These are phyloP conservation scores for Schoenoplectus tabernaemontani DNA, from an alignment of 202 grass and related monocot genomes.

Conservation along the genomic window DNA sequence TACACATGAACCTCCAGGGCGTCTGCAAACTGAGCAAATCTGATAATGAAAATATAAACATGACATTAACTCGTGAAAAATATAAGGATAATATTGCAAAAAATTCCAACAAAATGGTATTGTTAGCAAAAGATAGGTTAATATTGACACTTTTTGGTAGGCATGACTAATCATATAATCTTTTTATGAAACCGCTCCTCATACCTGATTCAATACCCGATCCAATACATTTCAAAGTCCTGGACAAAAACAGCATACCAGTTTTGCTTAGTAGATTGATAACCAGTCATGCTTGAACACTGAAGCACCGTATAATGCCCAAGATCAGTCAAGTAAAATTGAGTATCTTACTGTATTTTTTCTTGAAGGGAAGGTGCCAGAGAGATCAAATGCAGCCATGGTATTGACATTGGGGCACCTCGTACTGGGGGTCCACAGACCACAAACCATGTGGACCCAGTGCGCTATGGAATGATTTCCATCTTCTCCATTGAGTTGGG, in stretches of 20 bases:
- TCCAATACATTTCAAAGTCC: not conserved
- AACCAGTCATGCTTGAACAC: not conserved
- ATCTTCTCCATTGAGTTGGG: not conserved
- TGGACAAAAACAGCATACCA: not conserved
- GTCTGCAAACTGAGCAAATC: constrained; percentile 74
- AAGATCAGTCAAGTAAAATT: too few relatives aligned
- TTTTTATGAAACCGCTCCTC: not conserved
- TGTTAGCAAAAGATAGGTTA: not conserved
- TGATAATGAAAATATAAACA: constrained; percentile 31
- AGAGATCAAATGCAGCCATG: constrained; percentile 87
- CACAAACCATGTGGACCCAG: constrained; percentile 96
- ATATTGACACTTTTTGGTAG: not conserved
- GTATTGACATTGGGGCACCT: constrained; percentile 82
- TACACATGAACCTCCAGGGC: constrained; percentile 74
- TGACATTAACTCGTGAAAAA: constrained; percentile 14
- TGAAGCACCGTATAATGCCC: too few relatives aligned
- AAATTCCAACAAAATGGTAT: not conserved
- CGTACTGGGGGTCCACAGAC: constrained; percentile 89
- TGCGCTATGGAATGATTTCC: constrained; percentile 24
- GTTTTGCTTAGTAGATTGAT: not conserved
- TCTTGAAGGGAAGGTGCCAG: constrained; percentile 53
- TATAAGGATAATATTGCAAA: not conserved
- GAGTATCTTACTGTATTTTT: constrained; percentile 64
- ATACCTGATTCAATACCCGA: not conserved
- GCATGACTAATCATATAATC: not conserved